A percentile compares a stretch with the other conserved stretches of the same genome.
Conservation (phyloP, 192 early-diverging fungal genomes). For the Jimgerdemannia lactiflua region DNA sequence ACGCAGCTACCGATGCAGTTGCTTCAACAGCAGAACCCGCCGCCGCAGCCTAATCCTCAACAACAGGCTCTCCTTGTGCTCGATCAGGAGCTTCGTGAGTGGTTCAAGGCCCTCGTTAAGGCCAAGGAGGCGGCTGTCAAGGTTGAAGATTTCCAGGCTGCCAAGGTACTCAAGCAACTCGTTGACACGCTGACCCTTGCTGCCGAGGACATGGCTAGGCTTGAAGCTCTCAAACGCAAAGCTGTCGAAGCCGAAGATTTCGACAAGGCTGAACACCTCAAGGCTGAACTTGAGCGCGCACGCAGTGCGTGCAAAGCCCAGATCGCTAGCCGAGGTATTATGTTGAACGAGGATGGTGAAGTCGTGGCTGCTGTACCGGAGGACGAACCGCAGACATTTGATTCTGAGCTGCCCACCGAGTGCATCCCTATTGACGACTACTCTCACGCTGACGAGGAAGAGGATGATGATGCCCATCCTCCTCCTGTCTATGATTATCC, state of each 20-base stretch:
- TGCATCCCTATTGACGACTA: too few species aligned
- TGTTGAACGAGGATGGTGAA: conserved; percentile 13
- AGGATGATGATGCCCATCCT: too few species aligned
- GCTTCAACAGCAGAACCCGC: conserved; percentile 11
- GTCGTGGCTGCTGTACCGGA: neutral
- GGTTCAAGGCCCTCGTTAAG: conserved; percentile 34
- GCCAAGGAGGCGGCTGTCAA: conserved; percentile 60
- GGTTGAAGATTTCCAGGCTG: conserved; percentile 60
- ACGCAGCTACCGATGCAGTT: conserved; percentile 3
- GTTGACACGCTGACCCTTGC: conserved; percentile 35
- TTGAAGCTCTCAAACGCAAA: conserved; percentile 53
- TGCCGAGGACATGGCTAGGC: conserved; percentile 38
- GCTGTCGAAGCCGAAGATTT: conserved; percentile 73
- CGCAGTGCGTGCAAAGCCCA: too few species aligned
- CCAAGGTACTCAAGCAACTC: conserved; percentile 59
- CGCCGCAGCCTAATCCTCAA: conserved; percentile 1
- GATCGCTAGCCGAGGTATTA: conserved; percentile 10
- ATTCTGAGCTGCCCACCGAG: too few species aligned
- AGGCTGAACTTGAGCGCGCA: conserved; percentile 33
- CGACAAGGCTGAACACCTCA: conserved; percentile 70
- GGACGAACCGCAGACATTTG: too few species aligned
- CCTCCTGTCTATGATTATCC: too few species aligned
- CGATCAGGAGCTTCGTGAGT: conserved; percentile 19
- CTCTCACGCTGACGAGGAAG: too few species aligned
- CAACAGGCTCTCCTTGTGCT: conserved; percentile 14